Evolutionary conservation across 148 eudicot genomes (phyloP).

Genomic region (Camellia lanceoleosa): DNA sequence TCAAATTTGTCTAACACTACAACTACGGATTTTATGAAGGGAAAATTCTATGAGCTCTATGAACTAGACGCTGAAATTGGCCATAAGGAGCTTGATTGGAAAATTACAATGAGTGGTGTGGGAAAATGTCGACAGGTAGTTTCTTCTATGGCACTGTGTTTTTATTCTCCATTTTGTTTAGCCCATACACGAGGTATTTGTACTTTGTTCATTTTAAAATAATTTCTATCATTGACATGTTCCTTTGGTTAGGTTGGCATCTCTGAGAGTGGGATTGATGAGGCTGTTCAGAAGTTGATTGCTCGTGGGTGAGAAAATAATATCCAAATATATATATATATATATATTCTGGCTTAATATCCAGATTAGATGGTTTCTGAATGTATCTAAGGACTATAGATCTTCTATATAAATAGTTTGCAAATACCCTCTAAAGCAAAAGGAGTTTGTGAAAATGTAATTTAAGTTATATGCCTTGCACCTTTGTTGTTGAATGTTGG

Average conservation of each 20-base stretch:
- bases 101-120: constrained; percentile 88
- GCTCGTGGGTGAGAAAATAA: constrained; percentile 79
- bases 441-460: not conserved
- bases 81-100: constrained; percentile 98
- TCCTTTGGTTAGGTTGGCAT: constrained; percentile 72
- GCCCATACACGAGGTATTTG: not conserved
- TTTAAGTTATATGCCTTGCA: not conserved
- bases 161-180: not conserved
- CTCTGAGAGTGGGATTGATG: constrained; percentile 92
- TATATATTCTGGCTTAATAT: not conserved
- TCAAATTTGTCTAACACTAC: not conserved
- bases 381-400: not conserved
- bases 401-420: not conserved
- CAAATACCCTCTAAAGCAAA: not conserved
- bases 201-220: not conserved
- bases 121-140: constrained; percentile 95
- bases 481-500: constrained; percentile 10
- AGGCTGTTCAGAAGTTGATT: constrained; percentile 89
- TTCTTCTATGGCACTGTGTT: not conserved
- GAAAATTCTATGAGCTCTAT: constrained; percentile 95
- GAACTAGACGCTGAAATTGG: constrained; percentile 98
- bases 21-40: constrained; percentile 38
- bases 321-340: not conserved
- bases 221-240: constrained; percentile 7
- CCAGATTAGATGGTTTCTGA: not conserved